phyloP scores from a whole-genome alignment of 2,329 filamentous ascomycete species.

The Trichoderma sp. region DNA sequence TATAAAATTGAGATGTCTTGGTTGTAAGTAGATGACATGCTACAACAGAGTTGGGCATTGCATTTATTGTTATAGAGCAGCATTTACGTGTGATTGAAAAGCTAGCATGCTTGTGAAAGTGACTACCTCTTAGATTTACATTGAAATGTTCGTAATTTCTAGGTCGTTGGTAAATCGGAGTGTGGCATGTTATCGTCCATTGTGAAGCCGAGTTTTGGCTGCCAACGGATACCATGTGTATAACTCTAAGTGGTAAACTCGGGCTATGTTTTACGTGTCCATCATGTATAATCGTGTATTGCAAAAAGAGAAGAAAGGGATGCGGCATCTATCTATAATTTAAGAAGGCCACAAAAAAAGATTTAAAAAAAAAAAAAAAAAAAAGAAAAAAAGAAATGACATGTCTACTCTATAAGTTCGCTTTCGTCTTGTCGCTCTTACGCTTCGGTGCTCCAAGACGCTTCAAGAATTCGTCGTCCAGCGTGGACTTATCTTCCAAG shows the following conservation, averaged over 20 bases:
- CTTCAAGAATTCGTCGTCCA: slow-evolving; percentile 48
- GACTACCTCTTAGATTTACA: background rate
- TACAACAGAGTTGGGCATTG: background rate
- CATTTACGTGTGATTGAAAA: background rate
- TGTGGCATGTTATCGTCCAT: background rate
- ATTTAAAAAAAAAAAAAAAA: background rate
- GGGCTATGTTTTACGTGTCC: background rate
- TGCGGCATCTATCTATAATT: too few relatives aligned
- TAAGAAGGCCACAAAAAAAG: background rate
- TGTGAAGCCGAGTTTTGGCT: background rate
- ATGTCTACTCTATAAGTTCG: slow-evolving; percentile 1
- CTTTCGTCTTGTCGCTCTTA: slow-evolving; percentile 15
- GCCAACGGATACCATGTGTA: too few relatives aligned
- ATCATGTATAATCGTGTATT: background rate
- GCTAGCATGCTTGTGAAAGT: background rate
- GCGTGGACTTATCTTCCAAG: slow-evolving; percentile 51
- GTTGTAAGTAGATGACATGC: background rate
- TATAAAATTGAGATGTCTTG: background rate
- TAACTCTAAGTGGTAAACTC: background rate
- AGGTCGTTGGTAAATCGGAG: background rate
- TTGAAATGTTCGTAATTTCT: background rate
- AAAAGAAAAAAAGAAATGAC: background rate
- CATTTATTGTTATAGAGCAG: background rate
- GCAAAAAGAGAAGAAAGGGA: background rate
- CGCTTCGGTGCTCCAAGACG: slow-evolving; percentile 41